These are phyloP conservation scores for Fusarium circinatum DNA, from an alignment of 2,329 filamentous ascomycete species.

Conservation along the genomic window DNA sequence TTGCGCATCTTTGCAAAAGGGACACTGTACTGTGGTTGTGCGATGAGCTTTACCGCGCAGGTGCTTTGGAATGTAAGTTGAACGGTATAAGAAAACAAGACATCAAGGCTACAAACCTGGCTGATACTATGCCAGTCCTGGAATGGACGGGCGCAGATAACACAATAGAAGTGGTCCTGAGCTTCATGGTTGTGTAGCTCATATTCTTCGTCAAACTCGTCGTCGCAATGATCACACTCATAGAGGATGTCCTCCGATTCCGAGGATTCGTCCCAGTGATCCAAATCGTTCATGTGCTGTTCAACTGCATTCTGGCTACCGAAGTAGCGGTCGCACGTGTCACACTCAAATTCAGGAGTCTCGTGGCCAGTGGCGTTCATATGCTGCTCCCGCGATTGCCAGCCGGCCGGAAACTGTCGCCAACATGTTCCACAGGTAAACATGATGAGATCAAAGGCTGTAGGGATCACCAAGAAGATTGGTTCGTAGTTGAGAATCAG, in stretches of 20 bases:
- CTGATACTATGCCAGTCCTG: neutral
- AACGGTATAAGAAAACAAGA: neutral
- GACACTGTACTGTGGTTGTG: neutral
- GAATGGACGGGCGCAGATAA: neutral
- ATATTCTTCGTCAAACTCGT: neutral
- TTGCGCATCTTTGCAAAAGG: neutral
- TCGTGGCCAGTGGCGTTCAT: neutral
- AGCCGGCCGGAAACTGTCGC: neutral
- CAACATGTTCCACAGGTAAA: neutral
- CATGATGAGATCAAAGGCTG: neutral
- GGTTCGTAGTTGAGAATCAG: neutral
- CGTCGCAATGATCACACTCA: neutral
- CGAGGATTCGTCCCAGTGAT: neutral
- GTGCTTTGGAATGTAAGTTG: neutral
- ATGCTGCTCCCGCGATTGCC: neutral
- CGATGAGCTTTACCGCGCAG: neutral
- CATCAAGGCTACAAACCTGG: neutral
- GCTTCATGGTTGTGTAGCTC: neutral
- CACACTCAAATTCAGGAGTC: neutral
- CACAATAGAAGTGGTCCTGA: neutral
- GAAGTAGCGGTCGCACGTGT: neutral
- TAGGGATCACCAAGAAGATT: neutral
- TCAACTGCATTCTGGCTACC: neutral
- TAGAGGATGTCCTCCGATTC: neutral
- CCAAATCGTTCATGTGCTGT: neutral